Evolutionary conservation across 257 asterid genomes (phyloP).

Genomic region (Fraxinus cuspidata): DNA sequence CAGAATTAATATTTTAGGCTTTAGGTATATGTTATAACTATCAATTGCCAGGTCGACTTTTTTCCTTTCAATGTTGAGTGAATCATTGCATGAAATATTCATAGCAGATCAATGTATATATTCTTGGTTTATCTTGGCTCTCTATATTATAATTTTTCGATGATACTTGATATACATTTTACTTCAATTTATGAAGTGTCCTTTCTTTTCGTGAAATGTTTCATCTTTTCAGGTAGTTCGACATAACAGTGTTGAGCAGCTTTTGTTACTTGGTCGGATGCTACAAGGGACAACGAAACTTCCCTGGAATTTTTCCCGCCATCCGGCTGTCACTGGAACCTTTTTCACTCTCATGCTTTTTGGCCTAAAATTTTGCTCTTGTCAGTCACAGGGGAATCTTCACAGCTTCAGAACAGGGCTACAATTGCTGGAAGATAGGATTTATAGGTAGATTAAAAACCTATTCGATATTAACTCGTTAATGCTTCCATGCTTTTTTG

Average conservation of each 20-base stretch:
- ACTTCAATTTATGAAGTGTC: conserved; percentile 5
- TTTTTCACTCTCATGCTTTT: conserved; percentile 94
- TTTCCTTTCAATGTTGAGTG: neutral
- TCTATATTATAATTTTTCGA: conserved; percentile 20
- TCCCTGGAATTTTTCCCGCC: conserved; percentile 87
- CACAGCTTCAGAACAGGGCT: conserved; percentile 81
- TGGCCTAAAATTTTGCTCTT: conserved; percentile 89
- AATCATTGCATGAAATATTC: neutral
- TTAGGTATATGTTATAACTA: neutral
- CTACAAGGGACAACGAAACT: conserved; percentile 85
- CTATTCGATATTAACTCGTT: conserved; percentile 4
- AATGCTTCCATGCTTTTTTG: neutral
- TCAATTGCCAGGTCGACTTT: neutral
- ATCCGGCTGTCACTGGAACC: conserved; percentile 95
- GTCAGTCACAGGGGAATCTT: conserved; percentile 83
- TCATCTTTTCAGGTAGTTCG: conserved; percentile 73
- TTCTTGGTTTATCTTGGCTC: conserved; percentile 8
- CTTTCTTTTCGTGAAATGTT: conserved; percentile 3
- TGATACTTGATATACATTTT: conserved; percentile 12
- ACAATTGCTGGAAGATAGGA: conserved; percentile 95
- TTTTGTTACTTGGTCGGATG: conserved; percentile 91
- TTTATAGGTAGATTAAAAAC: conserved; percentile 60
- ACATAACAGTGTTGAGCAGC: conserved; percentile 89
- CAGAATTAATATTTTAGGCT: neutral
- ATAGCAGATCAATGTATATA: conserved; percentile 14